Base-by-base conservation (phyloP, 2,329 filamentous ascomycete genomes). In the Coleophoma crateriformis region DNA sequence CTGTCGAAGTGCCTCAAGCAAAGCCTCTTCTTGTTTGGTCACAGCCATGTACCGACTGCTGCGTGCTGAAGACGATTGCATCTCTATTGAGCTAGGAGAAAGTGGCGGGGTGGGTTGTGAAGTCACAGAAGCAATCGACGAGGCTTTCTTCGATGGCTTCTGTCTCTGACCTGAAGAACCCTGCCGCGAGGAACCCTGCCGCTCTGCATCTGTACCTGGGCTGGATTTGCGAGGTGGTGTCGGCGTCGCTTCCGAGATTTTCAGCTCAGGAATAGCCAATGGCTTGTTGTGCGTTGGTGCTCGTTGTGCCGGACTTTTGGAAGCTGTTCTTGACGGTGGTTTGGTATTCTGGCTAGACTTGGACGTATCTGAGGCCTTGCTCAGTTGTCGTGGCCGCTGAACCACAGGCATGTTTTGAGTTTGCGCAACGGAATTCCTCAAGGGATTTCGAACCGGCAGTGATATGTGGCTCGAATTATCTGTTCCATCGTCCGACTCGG, bases 1-100 rank as follows among this genome's bases (percentile, higher is more conserved):
- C 46, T 68, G 63, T 48, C 76, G 67, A 62, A 79, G 71, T 2
- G 74, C 72, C 56, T 75, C 74, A 3, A 79, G 62, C 1, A 78
- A 65, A 38, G 71, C 66, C 52, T 78, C 73, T 61, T 79, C 76
- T 58, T 78, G 75, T 48, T 72, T 66, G 0, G 76, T 79, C 22
- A 79, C 75, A 13, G 73, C 70, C 63, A 79, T 77, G 17, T 77
- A 62, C 3, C 63, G 56, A 44, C 58, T 57, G 33, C 50, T 60
- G 2, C 48, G 45, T 34, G 57, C 47, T 13, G 55, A 47, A 15
- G 35, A 41, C 17, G 53, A 50, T 10, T 48, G 47, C 20, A 58
- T 52, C 44, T 61, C 55, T 19, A 56, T 42, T n/a, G 60, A 58
- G 19, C 48, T 54, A 17, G 63, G 63, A 17, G 62, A 64, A 7